These are phyloP conservation scores for Tylopilus sp. DNA, from an alignment of 768 basidiomycete genomes.

Conservation along the genomic window DNA sequence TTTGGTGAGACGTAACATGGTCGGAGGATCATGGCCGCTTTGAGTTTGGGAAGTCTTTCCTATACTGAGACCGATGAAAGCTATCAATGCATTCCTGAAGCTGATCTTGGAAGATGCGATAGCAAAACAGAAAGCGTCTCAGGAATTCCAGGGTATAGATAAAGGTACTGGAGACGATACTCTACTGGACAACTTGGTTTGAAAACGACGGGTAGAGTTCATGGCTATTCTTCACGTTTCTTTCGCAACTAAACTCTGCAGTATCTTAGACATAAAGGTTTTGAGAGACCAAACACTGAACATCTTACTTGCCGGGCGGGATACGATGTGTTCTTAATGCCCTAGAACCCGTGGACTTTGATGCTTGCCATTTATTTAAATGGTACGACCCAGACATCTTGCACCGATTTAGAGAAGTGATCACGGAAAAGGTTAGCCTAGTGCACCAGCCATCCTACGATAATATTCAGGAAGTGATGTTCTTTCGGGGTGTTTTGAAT, in stretches of 20 bases:
- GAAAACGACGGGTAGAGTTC: constrained; percentile 35
- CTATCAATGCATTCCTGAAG: constrained; percentile 38
- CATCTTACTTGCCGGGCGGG: constrained; percentile 44
- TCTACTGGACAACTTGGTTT: constrained; percentile 39
- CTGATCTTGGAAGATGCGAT: constrained; percentile 39
- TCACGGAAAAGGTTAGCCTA: constrained; percentile 36
- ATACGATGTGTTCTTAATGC: constrained; percentile 33
- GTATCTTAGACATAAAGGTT: constrained; percentile 26
- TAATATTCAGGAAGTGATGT: constrained; percentile 42
- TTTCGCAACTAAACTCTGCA: background rate
- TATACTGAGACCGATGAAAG: constrained; percentile 33
- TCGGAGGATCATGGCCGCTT: constrained; percentile 41
- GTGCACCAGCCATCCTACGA: constrained; percentile 37
- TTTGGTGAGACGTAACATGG: constrained; percentile 25
- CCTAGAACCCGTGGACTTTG: constrained; percentile 42
- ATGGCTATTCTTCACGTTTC: background rate
- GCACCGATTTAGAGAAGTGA: constrained; percentile 39
- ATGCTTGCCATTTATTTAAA: constrained; percentile 46
- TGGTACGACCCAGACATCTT: constrained; percentile 42
- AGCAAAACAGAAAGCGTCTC: constrained; percentile 16
- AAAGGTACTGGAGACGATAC: constrained; percentile 34
- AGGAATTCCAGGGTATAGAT: background rate
- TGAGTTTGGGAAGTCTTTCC: constrained; percentile 36
- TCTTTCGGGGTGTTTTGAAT: constrained; percentile 42
- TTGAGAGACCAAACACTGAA: constrained; percentile 43